These are phyloP conservation scores for Pestalotiopsis sp. DNA, from an alignment of 2,329 filamentous ascomycete genomes.

Conservation along the genomic window DNA sequence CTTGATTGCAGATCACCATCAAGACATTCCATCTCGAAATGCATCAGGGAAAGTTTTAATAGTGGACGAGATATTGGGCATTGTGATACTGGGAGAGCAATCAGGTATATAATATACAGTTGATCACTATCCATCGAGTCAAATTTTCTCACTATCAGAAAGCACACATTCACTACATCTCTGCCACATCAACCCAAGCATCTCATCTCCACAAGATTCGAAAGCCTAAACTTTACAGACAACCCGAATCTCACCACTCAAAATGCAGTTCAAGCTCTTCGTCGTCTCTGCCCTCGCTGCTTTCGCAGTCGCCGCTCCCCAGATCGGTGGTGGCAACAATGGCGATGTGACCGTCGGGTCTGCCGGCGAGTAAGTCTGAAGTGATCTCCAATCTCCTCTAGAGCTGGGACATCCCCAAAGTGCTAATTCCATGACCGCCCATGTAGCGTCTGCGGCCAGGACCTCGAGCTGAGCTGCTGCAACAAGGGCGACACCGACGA, in stretches of 20 bases:
- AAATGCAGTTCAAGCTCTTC: conserved; percentile 45
- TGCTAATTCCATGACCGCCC: neutral
- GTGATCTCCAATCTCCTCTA: neutral
- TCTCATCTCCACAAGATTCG: neutral
- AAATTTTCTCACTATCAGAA: neutral
- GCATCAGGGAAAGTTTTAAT: neutral
- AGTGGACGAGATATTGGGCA: neutral
- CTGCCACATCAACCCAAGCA: neutral
- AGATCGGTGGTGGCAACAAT: conserved; percentile 16
- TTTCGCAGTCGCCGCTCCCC: conserved; percentile 28
- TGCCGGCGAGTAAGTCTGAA: conserved; percentile 19
- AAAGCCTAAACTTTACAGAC: neutral
- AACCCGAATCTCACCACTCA: conserved; percentile 22
- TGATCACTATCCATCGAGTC: neutral
- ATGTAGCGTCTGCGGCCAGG: conserved; percentile 28
- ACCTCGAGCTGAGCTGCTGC: conserved; percentile 35
- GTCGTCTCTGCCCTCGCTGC: conserved; percentile 37
- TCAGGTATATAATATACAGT: neutral
- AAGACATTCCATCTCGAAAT: conserved; percentile 8
- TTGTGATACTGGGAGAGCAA: neutral
- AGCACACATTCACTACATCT: neutral
- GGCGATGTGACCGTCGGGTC: conserved; percentile 29
- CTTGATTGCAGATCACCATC: conserved; percentile 9
- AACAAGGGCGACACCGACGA: conserved; percentile 31
- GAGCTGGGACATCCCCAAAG: neutral